A percentile compares a stretch with the other conserved stretches of the same genome.
phyloP scores from a whole-genome alignment of 257 asterid genomes.

The Craterostigma plantagineum region DNA sequence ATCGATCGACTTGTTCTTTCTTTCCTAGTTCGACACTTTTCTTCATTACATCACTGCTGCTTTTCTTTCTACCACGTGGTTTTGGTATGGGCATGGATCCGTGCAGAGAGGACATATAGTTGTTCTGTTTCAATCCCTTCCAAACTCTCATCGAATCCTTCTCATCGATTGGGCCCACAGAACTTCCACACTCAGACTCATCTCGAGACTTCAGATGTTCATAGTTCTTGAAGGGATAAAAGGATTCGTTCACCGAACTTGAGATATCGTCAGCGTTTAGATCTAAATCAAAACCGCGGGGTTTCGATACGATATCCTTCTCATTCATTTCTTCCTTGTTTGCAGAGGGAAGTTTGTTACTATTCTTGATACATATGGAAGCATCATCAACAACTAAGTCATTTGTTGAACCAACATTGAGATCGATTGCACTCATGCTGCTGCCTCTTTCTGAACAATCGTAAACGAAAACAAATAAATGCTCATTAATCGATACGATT shows the following conservation, averaged over 20 bases:
- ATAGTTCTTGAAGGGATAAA: slow-evolving; percentile 17
- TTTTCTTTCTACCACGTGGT: slow-evolving; percentile 50
- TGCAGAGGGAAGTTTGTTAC: too few relatives aligned
- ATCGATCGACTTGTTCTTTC: slow-evolving; percentile 58
- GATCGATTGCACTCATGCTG: too few relatives aligned
- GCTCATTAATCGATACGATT: too few relatives aligned
- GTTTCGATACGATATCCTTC: too few relatives aligned
- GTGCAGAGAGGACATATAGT: slow-evolving; percentile 42
- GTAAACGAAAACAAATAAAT: not conserved
- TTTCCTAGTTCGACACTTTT: too few relatives aligned
- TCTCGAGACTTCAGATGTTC: slow-evolving; percentile 30
- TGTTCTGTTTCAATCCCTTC: slow-evolving; percentile 83
- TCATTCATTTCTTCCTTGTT: too few relatives aligned
- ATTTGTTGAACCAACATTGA: too few relatives aligned
- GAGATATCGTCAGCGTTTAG: slow-evolving; percentile 51
- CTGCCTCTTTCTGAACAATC: not conserved
- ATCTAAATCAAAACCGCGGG: slow-evolving; percentile 30
- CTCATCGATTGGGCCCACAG: slow-evolving; percentile 31
- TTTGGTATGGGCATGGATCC: slow-evolving; percentile 40
- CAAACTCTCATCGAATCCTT: slow-evolving; percentile 60
- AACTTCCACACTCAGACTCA: slow-evolving; percentile 20
- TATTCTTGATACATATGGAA: slow-evolving; percentile 1
- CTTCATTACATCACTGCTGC: slow-evolving; percentile 15
- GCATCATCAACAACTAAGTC: too few relatives aligned
- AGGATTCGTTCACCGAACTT: slow-evolving; percentile 27